Base-by-base conservation (phyloP, 768 basidiomycete species). In the Cystobasidium tubakii region DNA sequence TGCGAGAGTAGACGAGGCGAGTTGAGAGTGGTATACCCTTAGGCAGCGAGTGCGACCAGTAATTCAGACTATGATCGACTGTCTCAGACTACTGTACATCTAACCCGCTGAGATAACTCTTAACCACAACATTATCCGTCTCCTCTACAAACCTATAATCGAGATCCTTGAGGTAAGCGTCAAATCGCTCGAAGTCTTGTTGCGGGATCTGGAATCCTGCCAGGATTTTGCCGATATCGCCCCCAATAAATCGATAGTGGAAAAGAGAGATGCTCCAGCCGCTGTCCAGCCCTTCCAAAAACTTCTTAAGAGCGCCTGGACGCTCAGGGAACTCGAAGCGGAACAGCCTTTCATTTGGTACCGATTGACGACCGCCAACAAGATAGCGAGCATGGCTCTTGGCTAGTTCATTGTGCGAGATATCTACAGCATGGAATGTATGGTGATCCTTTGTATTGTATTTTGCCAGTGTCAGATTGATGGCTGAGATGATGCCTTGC, bases 261-360 rank as follows among this genome's bases (percentile, higher is more conserved):
- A 98, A 99, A 76, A 99, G 81, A 0, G 92, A 90, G 62, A 99
- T 91, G 81, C 94, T 97, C 93, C 94, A 97, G 29, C 88, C 88
- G 23, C 86, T 83, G 36, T 89, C 89, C 55, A 99, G 80, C 1
- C 89, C 90, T 33, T 88, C 84, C 74, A 99, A 84, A 84, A 98
- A 99, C 77, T 90, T 91, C 53, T 90, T 87, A 73, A 99, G 83
- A 1, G 95, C 96, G 1, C 88, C 89, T 0, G 92, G 94, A 66
- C 96, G 84, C 81, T 99, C 96, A 0, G 96, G 96, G 81, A 99
- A 99, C 80, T 95, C 94, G 80, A 99, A 99, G 80, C 93, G 84
- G 81, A 97, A 91, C 29, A 97, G 79, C 55, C 95, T 86, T 82
- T 99, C 96, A 77, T 97, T 83, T 0, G 87, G 84, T 3, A 95